These are phyloP conservation scores for Beauveria sp. DNA, from an alignment of 2,329 filamentous ascomycete genomes.

Conservation along the genomic window DNA sequence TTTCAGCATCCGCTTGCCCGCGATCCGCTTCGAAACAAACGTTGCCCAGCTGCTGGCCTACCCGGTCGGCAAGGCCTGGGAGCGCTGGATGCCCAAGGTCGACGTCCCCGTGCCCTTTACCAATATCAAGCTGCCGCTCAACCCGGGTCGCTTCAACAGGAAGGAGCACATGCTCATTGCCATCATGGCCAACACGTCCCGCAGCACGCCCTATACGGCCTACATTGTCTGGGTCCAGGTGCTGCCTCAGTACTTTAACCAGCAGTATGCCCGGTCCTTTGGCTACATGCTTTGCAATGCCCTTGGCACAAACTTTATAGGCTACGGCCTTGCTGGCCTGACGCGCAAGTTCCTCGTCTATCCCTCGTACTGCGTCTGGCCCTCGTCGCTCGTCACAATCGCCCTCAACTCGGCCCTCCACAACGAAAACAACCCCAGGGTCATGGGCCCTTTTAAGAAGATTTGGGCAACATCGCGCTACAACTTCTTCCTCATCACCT, in stretches of 20 bases:
- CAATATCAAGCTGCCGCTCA: conserved; percentile 29
- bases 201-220: conserved; percentile 33
- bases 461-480: conserved; percentile 29
- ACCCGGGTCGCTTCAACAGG: conserved; percentile 40
- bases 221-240: conserved; percentile 37
- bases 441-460: conserved; percentile 25
- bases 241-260: conserved; percentile 36
- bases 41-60: conserved; percentile 31
- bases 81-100: conserved; percentile 25
- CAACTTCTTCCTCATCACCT: conserved; percentile 33
- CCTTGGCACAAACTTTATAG: conserved; percentile 40
- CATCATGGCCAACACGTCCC: conserved; percentile 44
- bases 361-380: conserved; percentile 40
- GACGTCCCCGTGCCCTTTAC: conserved; percentile 19
- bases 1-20: conserved; percentile 29
- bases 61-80: conserved; percentile 27
- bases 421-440: conserved; percentile 17
- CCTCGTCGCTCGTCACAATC: conserved; percentile 36
- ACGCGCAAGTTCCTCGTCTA: conserved; percentile 37
- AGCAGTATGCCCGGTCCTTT: conserved; percentile 33
- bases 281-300: conserved; percentile 37
- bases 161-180: conserved; percentile 46
- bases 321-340: conserved; percentile 39
- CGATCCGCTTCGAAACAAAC: conserved; percentile 28
- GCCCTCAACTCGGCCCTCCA: conserved; percentile 36